Percentiles rank a stretch among this genome's conserved stretches.
Conservation (phyloP, 305 asterid genomes). For the Rubia tinctorum region DNA sequence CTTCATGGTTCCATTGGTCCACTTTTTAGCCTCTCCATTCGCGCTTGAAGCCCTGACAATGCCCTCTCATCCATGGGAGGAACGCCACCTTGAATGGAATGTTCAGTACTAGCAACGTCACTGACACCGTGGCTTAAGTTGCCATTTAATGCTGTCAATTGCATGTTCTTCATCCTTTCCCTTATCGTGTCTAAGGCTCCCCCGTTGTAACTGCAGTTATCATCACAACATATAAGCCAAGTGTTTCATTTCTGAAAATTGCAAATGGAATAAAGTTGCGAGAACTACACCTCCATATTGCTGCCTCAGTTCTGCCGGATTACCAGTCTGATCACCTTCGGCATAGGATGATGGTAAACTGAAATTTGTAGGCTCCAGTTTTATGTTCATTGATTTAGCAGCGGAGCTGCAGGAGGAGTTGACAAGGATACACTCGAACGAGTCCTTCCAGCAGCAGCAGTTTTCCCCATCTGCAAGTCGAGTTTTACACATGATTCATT, state of each 20-base stretch:
- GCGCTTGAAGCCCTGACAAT: conserved; percentile 95
- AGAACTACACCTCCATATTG: conserved; percentile 66
- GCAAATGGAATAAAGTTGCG: conserved; percentile 6
- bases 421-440: conserved; percentile 93
- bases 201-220: conserved; percentile 65
- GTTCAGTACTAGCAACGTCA: conserved; percentile 44
- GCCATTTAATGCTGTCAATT: conserved; percentile 57
- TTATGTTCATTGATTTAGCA: too few species aligned
- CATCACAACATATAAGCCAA: neutral
- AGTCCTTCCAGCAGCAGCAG: conserved; percentile 97
- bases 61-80: conserved; percentile 99
- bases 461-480: conserved; percentile 88
- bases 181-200: conserved; percentile 94
- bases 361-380: conserved; percentile 76
- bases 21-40: conserved; percentile 97
- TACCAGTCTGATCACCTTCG: conserved; percentile 50
- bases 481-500: conserved; percentile 3
- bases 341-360: conserved; percentile 78
- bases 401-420: conserved; percentile 86
- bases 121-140: conserved; percentile 32
- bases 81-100: conserved; percentile 52
- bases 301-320: conserved; percentile 49
- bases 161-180: conserved; percentile 99
- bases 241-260: neutral
- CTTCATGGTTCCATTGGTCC: conserved; percentile 75